Percentiles rank a stretch among this genome's conserved stretches.
Evolutionary conservation across 768 basidiomycete genomes (phyloP).

Genomic region (Dendrothele bispora): DNA sequence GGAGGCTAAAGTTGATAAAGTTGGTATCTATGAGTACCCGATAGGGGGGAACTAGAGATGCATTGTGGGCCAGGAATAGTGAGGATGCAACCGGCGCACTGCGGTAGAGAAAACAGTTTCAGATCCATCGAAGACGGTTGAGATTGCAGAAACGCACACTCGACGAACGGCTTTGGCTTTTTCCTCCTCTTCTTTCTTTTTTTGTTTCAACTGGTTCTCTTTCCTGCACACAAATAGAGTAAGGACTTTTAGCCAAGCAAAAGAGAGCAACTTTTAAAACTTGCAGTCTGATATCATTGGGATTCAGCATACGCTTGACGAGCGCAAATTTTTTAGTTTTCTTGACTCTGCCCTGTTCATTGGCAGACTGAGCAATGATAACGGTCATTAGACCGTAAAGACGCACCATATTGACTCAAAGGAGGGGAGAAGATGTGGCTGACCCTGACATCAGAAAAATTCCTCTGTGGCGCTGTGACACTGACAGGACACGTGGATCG

Average conservation of each 20-base stretch:
- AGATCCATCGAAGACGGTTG: too few relatives aligned
- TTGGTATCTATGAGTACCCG: conserved; percentile 98
- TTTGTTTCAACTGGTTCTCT: conserved; percentile 88
- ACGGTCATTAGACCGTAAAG: too few relatives aligned
- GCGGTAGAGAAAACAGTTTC: conserved; percentile 7
- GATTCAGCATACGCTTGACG: conserved; percentile 92
- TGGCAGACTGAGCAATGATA: too few relatives aligned
- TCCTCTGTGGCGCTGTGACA: too few relatives aligned
- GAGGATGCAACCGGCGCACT: conserved; percentile 90
- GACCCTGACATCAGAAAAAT: too few relatives aligned
- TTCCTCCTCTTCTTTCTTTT: conserved; percentile 78
- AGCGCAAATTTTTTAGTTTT: conserved; percentile 94
- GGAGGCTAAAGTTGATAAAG: conserved; percentile 97
- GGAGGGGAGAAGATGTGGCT: too few relatives aligned
- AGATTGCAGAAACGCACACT: conserved; percentile 53
- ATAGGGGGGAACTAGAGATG: conserved; percentile 94
- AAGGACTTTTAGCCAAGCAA: neutral
- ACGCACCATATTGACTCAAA: too few relatives aligned
- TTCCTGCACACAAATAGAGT: conserved; percentile 55
- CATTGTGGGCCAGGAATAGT: conserved; percentile 92
- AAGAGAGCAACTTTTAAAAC: conserved; percentile 25
- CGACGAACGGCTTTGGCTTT: conserved; percentile 77
- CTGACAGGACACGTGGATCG: too few relatives aligned
- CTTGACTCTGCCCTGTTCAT: conserved; percentile 89
- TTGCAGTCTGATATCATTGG: conserved; percentile 89